Base-by-base conservation (phyloP, 2,329 filamentous ascomycete species). In the Xylariaceae sp. region DNA sequence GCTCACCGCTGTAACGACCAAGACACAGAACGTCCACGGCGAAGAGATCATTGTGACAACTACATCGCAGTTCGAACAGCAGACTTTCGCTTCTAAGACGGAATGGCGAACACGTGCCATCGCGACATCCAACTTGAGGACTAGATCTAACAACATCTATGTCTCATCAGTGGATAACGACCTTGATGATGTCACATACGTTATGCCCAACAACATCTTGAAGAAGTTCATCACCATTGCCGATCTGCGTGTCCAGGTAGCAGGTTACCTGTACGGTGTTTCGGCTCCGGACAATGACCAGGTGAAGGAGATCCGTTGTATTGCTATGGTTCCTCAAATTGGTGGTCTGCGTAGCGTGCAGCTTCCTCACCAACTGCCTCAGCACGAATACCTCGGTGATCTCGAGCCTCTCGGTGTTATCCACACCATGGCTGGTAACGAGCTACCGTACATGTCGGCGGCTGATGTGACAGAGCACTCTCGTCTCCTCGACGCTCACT, bases 41-140 rank as follows among this genome's bases (percentile, higher is more conserved):
- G 94, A 99, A 74, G 94, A 99, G 71, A 96, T 99, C 71, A 92
- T 99, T 68, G 93, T 97, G 30, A 97, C 94, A 0, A 99, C 95
- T 0, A 99, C 94, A 0, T 97, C 94, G 15, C 90, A 97, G 71
- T 99, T 96, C 70, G 94, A 99, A 76, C 92, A 97, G 75, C 90
- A 96, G 73, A 93, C 92, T 0, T 99, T 99, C 73, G 92, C 93
- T 9, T 97, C 93, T 15, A 97, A 97, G 84, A 99, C 94, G 0
- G 94, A 99, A 72, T 99, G 94, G 94, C 89, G 94, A 56, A 99
- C 94, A 9, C 82, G 95, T 66, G 94, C 94, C 37, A 97, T 99
- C 71, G 95, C 94, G 7, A 96, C 94, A 2, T 95, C 92, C 23
- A 99, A 99, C 74, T 79, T 99, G 64, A 88, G 93, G 51, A 97